Evolutionary conservation across 768 basidiomycete species (phyloP).

Genomic region (Saitozyma sp.): DNA sequence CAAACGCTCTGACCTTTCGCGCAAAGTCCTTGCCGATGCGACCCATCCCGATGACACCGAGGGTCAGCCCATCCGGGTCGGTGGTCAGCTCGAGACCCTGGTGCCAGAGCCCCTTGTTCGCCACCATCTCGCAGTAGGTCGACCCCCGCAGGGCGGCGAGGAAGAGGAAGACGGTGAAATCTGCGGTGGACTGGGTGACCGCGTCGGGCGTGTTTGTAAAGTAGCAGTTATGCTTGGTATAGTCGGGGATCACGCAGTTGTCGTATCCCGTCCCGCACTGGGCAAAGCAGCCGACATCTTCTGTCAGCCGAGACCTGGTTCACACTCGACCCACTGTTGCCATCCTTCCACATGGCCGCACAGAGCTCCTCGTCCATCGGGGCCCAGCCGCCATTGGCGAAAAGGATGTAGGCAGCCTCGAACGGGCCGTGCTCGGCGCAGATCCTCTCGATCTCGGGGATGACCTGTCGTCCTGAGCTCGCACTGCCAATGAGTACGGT

Average conservation of each 20-base stretch:
- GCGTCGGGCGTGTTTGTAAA: slow-evolving; percentile 40
- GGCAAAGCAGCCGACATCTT: slow-evolving; percentile 26
- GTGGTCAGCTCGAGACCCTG: slow-evolving; percentile 25
- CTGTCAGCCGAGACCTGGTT: neutral
- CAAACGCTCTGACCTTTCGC: slow-evolving; percentile 20
- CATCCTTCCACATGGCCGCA: slow-evolving; percentile 22
- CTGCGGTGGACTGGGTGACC: slow-evolving; percentile 31
- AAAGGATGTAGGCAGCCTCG: slow-evolving; percentile 28
- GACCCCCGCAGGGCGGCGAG: slow-evolving; percentile 23
- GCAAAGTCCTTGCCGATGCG: slow-evolving; percentile 31
- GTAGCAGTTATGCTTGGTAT: slow-evolving; percentile 18
- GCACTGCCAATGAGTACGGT: no score
- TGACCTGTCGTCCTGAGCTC: slow-evolving; percentile 7
- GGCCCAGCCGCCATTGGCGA: slow-evolving; percentile 20
- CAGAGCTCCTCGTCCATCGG: slow-evolving; percentile 33
- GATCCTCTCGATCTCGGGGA: slow-evolving; percentile 10
- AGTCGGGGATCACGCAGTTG: slow-evolving; percentile 17
- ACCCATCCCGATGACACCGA: slow-evolving; percentile 36
- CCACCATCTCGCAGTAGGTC: slow-evolving; percentile 19
- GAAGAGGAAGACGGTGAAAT: slow-evolving; percentile 31
- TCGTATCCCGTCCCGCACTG: slow-evolving; percentile 35
- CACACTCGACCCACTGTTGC: slow-evolving; percentile 17
- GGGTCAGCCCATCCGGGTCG: slow-evolving; percentile 25
- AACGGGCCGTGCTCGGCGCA: slow-evolving; percentile 24
- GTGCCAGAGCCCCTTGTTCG: slow-evolving; percentile 20